A percentile compares a stretch with the other conserved stretches of the same genome.
These are phyloP conservation scores for Leishmania turanica DNA, from an alignment of 208 protist species.

Conservation along the genomic window DNA sequence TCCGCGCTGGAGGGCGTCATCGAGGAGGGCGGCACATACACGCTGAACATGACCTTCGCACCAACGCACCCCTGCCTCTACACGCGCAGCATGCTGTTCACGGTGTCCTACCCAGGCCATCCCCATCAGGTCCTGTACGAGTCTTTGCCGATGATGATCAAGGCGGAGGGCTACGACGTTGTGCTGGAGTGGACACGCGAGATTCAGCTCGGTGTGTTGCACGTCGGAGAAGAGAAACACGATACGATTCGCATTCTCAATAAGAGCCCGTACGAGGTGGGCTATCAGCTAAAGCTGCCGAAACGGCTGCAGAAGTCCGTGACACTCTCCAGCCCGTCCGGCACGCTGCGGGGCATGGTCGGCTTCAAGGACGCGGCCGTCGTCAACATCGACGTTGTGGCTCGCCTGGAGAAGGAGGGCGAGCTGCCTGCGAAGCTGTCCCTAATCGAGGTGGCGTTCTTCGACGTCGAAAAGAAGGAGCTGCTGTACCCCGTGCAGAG, in stretches of 20 bases:
- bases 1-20: constrained; percentile 67
- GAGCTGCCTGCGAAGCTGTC: constrained; percentile 75
- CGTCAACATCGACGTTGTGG: constrained; percentile 75
- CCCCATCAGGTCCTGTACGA: constrained; percentile 58
- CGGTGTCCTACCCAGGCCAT: constrained; percentile 53
- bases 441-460: constrained; percentile 88
- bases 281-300: constrained; percentile 86
- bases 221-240: constrained; percentile 85
- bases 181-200: constrained; percentile 91
- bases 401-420: constrained; percentile 77
- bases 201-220: constrained; percentile 91
- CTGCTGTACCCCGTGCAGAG: constrained; percentile 85
- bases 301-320: constrained; percentile 67
- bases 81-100: constrained; percentile 57
- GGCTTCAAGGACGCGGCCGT: constrained; percentile 90
- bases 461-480: constrained; percentile 75
- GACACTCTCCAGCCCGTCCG: constrained; percentile 60
- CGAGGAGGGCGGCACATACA: constrained; percentile 54
- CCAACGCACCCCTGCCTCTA: constrained; percentile 79
- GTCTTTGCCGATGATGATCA: constrained; percentile 69
- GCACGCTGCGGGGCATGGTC: constrained; percentile 78
- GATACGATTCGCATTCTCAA: constrained; percentile 89
- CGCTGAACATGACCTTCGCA: constrained; percentile 67
- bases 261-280: constrained; percentile 94
- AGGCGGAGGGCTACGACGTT: constrained; percentile 93